These are phyloP conservation scores for Favolaschia claudopus DNA, from an alignment of 768 basidiomycete species.

Conservation along the genomic window DNA sequence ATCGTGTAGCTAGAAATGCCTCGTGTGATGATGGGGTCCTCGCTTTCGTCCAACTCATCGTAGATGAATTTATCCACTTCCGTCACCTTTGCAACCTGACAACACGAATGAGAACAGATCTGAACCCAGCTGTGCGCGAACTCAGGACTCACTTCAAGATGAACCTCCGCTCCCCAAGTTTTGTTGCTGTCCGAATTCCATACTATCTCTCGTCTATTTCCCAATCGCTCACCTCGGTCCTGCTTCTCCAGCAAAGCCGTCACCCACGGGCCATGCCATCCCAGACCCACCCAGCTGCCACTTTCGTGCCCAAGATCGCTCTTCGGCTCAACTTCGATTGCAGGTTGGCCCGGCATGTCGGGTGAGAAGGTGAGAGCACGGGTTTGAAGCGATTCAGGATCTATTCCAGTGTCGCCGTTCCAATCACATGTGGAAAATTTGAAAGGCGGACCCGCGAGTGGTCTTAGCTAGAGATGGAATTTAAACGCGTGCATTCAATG, in stretches of 20 bases:
- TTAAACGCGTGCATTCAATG: too few relatives aligned
- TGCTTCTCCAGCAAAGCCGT: neutral
- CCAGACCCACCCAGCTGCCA: neutral
- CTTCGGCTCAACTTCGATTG: neutral
- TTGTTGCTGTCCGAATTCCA: neutral
- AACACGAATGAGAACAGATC: neutral
- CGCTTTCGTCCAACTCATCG: neutral
- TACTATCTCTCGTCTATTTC: slow-evolving; percentile 7
- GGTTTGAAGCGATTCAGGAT: neutral
- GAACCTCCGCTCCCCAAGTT: slow-evolving; percentile 2
- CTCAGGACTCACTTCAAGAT: neutral
- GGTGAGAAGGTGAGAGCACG: neutral
- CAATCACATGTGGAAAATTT: neutral
- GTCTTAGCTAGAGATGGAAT: too few relatives aligned
- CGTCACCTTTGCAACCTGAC: too few relatives aligned
- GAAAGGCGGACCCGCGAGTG: slow-evolving; percentile 6
- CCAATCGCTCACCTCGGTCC: neutral
- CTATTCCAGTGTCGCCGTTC: neutral
- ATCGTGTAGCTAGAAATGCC: neutral
- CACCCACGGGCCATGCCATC: slow-evolving; percentile 12
- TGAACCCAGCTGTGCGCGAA: neutral
- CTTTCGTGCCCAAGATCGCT: neutral
- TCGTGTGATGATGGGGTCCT: neutral
- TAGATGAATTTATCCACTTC: too few relatives aligned
- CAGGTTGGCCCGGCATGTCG: slow-evolving; percentile 3